Evolutionary conservation across 1,284 basidiomycete species (phyloP), one percentile per base, ranked within the genome.

Genomic region (Apiotrichum siamense): DNA sequence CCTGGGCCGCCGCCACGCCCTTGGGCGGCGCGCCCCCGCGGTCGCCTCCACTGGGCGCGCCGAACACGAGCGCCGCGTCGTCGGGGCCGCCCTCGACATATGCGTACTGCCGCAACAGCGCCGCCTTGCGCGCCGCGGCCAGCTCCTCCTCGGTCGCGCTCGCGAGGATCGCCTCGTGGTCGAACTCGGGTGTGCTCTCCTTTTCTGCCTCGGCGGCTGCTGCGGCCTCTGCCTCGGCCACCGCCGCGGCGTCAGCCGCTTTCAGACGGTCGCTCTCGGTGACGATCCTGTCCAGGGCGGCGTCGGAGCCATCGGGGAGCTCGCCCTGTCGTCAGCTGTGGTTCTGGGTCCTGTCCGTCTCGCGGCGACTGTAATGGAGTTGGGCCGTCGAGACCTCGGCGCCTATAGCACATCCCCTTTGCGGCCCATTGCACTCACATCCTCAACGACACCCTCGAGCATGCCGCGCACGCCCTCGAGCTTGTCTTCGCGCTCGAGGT

Each of bases 381-480:
- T n/a, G n/a, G n/a, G n/a, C n/a, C n/a, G n/a, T n/a, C n/a, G n/a
- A n/a, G n/a, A n/a, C n/a, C n/a, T n/a, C n/a, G n/a, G n/a, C n/a
- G n/a, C n/a, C n/a, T n/a, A n/a, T n/a, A n/a, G n/a, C n/a, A n/a
- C n/a, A n/a, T n/a, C n/a, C n/a, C n/a, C n/a, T n/a, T n/a, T n/a
- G n/a, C n/a, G n/a, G n/a, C n/a, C n/a, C n/a, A n/a, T n/a, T n/a
- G n/a, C n/a, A 60, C 62, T 54, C 32, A 62, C 63, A 23, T 57
- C 63, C 44, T 69, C 64, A n/a, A 71, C 65, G 13, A 66, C 61
- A 23, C 69, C 70, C 50, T 75, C 73, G 12, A 75, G 55, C 72
- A 75, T 73, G 15, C 66, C 69, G 32, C 60, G 62, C 9, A 71
- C 67, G n/a, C 73, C 73, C 55, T 75, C 73, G 23, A 66, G 55